Evolutionary conservation across 2,329 filamentous ascomycete genomes (phyloP), one percentile per base, ranked within the genome.

Genomic region (Talaromyces sp.): DNA sequence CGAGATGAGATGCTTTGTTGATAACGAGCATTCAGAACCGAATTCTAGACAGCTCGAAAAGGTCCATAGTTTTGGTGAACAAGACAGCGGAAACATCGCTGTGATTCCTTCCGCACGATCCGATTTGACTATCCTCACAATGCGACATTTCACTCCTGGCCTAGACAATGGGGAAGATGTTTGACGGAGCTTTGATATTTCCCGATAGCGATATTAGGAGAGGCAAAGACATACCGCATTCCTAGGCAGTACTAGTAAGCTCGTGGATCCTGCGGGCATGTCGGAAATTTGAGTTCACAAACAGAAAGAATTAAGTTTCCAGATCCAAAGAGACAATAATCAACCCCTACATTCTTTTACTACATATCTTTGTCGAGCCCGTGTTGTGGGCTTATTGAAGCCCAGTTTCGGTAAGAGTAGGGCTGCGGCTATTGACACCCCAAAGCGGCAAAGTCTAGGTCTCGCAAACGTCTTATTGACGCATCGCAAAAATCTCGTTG

Each of bases 361-460:
- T 10, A 16, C 36, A 3, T 27, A 18, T 14, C 18, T 47, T 47
- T 47, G 44, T 47, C 5, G 2, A 47, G n/a, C 7, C n/a, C 27
- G 4, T 16, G 10, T 31, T 30, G 50, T 33, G 50, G 50, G 30
- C 50, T 33, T 53, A 53, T 53, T 53, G 27, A 53, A 10, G 12
- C 14, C 50, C 50, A 18, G 28, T n/a, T 53, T 51, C 50, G 52
- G 51, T 10, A 56, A 27, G 12, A n/a, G 42, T 51, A 51, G 54
- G 53, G 33, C 52, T 40, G 36, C 14, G 47, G 31, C 52, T 62
- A 62, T 62, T 62, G 61, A 62, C 52, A 56, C 57, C 40, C 56
- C 12, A 55, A 62, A 56, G 47, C 30, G 61, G 61, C 55, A 62
- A 62, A 56, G 16, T 30, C 51, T 27, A 31, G 50, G 28, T 12